Base-by-base conservation (phyloP, 192 early-diverging fungal genomes). In the Mortierella alpina region DNA sequence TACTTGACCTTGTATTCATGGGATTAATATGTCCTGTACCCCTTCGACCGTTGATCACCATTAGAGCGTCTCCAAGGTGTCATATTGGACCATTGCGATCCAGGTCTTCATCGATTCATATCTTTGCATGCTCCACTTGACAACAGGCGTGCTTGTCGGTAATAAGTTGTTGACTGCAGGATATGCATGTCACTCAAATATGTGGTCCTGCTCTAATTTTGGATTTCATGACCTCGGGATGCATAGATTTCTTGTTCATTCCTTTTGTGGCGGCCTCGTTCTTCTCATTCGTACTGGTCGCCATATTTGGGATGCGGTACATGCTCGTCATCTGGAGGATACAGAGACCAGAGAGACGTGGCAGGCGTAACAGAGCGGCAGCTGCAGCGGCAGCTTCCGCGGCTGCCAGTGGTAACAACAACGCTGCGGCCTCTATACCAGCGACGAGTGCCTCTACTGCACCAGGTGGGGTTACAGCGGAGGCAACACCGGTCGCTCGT, bases 281-380 rank as follows among this genome's bases (percentile, higher is more conserved):
- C 54, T 85, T 92, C 46, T 86, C 87, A 9, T 94, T 93, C 74
- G 81, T 88, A 18, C 60, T 93, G 65, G 87, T 92, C 5, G 88
- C 91, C n/a, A 86, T 91, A 20, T 88, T 92, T 64, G 89, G 86
- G 9, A 89, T 93, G 84, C 85, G 90, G 17, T 94, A 95, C 60
- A 74, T 95, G 47, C 68, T 92, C 31, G 86, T 88, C 0, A 90
- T 95, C 14, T 90, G 91, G 87, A 71, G 17, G 65, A 54, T 22
- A 59, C 48, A 45, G 75, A 66, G 91, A 58, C 87, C 92, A 10
- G 91, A 91, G 45, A 56, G 82, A 31, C 68, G 86, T 9, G 85
- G 84, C 0, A 66, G 83, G 45, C 76, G 71, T 13, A 63, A 73
- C 22, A 63, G 49, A 17, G 63, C 78, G 2, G 54, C 66, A 13